Conservation (phyloP, 2,329 filamentous ascomycete species). For the Fusarium oligoseptatum region DNA sequence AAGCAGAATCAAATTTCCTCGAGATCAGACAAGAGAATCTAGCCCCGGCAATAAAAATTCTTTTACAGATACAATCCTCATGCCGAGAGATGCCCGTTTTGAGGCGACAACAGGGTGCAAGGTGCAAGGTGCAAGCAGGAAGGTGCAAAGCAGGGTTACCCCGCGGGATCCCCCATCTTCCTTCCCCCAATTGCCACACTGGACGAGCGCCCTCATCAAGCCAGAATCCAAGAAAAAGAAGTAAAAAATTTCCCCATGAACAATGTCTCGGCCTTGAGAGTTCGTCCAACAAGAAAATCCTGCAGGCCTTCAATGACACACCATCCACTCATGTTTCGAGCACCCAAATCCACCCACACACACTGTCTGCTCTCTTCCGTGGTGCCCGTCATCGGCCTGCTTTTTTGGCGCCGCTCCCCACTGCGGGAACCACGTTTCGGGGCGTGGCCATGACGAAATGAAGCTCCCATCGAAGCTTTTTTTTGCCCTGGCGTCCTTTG, state of each 20-base stretch:
- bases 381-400: conserved; percentile 16
- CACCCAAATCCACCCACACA: neutral
- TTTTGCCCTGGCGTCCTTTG: conserved; percentile 42
- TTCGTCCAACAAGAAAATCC: conserved; percentile 13
- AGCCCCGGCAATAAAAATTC: neutral
- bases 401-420: conserved; percentile 27
- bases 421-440: conserved; percentile 38
- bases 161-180: conserved; percentile 29
- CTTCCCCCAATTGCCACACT: conserved; percentile 17
- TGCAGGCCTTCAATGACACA: conserved; percentile 6
- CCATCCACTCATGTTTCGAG: conserved; percentile 4
- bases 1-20: neutral
- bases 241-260: neutral
- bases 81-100: conserved; percentile 3
- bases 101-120: conserved; percentile 8
- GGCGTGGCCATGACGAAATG: conserved; percentile 39
- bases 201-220: neutral
- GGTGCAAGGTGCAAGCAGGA: neutral
- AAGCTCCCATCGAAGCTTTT: conserved; percentile 19
- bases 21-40: neutral
- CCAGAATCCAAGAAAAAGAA: neutral
- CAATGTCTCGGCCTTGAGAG: conserved; percentile 1
- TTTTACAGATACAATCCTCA: neutral
- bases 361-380: neutral
- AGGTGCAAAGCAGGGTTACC: conserved; percentile 35